Evolutionary conservation across 108 stramenopile genomes (phyloP).

Genomic region (Cylindrotheca closterium): DNA sequence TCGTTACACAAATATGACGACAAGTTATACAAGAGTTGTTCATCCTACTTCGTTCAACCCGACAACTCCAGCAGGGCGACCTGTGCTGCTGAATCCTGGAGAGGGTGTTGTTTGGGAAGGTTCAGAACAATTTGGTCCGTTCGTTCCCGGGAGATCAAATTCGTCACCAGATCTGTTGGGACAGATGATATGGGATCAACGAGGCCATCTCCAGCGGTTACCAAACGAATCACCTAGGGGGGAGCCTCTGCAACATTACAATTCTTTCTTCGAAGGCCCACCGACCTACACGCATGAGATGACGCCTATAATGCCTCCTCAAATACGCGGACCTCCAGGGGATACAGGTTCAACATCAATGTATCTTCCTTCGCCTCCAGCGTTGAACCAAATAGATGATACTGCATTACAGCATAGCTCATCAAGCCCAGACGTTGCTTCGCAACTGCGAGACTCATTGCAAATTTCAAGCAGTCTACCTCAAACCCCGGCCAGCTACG

Average conservation of each 20-base stretch:
- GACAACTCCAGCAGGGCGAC: conserved; percentile 8
- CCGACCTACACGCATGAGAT: conserved; percentile 24
- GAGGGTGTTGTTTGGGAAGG: conserved; percentile 17
- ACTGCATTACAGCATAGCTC: conserved; percentile 19
- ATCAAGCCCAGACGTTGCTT: conserved; percentile 50
- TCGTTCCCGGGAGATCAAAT: conserved; percentile 21
- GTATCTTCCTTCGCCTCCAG: conserved; percentile 11
- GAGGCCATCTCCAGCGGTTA: conserved; percentile 4
- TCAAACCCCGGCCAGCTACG: conserved; percentile 15
- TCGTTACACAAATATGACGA: conserved; percentile 80
- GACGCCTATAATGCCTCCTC: conserved; percentile 23
- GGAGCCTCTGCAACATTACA: conserved; percentile 27
- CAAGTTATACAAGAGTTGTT: conserved; percentile 59
- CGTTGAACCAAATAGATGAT: conserved; percentile 16
- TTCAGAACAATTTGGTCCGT: conserved; percentile 6
- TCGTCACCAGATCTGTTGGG: conserved; percentile 29
- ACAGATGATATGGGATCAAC: conserved; percentile 31
- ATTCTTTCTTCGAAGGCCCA: conserved; percentile 11
- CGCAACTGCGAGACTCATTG: conserved; percentile 38
- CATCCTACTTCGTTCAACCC: conserved; percentile 12
- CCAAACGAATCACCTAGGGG: conserved; percentile 1
- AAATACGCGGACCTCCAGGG: conserved; percentile 5
- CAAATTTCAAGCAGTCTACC: conserved; percentile 13
- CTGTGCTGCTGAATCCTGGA: neutral
- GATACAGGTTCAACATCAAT: conserved; percentile 8